phyloP scores from a whole-genome alignment of 2,329 filamentous ascomycete species.

The Hypoxylon sp. region DNA sequence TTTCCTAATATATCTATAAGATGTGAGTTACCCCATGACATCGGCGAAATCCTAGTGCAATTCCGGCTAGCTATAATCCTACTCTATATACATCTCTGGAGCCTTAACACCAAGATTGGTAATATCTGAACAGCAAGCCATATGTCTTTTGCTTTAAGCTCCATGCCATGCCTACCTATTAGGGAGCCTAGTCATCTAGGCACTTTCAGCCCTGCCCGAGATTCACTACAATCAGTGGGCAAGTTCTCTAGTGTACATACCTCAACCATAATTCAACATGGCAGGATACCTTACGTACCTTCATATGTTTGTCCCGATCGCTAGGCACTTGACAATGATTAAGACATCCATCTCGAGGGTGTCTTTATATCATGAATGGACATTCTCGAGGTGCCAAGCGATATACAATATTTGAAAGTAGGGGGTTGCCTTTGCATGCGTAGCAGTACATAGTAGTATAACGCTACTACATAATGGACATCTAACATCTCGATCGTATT shows the following conservation, averaged over 20 bases:
- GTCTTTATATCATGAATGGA: not conserved
- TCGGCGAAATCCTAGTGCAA: not conserved
- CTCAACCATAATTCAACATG: conserved; percentile 22
- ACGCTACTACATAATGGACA: conserved; percentile 4
- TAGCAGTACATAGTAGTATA: not conserved
- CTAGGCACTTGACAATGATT: not conserved
- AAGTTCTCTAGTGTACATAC: conserved; percentile 9
- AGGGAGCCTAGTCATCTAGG: not conserved
- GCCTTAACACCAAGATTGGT: not conserved
- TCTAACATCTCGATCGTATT: conserved; percentile 23
- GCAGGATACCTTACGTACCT: no score
- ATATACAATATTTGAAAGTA: not conserved
- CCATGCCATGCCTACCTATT: not conserved
- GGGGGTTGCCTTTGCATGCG: conserved; percentile 6
- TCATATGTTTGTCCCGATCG: conserved; percentile 8
- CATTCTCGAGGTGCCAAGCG: conserved; percentile 9
- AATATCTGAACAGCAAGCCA: not conserved
- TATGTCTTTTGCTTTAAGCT: not conserved
- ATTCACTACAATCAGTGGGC: conserved; percentile 3
- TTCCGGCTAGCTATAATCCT: not conserved
- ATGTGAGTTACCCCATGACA: conserved; percentile 17
- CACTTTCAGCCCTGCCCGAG: conserved; percentile 2
- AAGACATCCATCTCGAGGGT: not conserved
- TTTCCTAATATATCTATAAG: conserved; percentile 20
- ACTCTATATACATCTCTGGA: not conserved